These are phyloP conservation scores for Lachnellula arida DNA, from an alignment of 2,329 filamentous ascomycete species.

Conservation along the genomic window DNA sequence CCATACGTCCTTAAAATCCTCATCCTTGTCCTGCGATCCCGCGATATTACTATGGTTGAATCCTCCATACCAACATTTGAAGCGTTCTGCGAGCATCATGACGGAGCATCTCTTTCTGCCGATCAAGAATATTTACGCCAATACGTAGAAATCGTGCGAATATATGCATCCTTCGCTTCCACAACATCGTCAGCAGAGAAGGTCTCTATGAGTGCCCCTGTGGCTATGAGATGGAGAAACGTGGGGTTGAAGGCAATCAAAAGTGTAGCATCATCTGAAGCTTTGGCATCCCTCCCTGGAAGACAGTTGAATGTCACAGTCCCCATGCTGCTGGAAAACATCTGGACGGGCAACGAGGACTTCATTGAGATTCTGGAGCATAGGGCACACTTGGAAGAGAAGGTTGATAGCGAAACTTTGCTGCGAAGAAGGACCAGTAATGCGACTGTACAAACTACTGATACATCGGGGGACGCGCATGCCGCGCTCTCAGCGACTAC, in stretches of 20 bases:
- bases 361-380: constrained; percentile 64
- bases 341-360: constrained; percentile 70
- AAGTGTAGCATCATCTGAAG: constrained; percentile 74
- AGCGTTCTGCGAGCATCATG: constrained; percentile 83
- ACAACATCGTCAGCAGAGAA: constrained; percentile 50
- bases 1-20: constrained; percentile 80
- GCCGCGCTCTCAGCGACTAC: constrained; percentile 72
- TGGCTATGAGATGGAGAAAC: constrained; percentile 73
- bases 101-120: constrained; percentile 76
- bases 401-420: constrained; percentile 59
- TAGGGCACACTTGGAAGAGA: constrained; percentile 64
- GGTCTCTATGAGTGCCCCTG: constrained; percentile 59
- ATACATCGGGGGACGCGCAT: constrained; percentile 59
- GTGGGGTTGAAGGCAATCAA: constrained; percentile 73
- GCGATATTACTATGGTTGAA: constrained; percentile 89
- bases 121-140: constrained; percentile 78
- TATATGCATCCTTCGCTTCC: constrained; percentile 77
- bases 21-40: constrained; percentile 74
- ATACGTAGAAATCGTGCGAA: constrained; percentile 75
- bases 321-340: constrained; percentile 79
- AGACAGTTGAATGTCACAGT: constrained; percentile 75
- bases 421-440: constrained; percentile 69
- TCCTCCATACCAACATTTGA: constrained; percentile 83
- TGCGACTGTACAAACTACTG: constrained; percentile 69
- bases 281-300: constrained; percentile 68